Evolutionary conservation across 2,329 filamentous ascomycete species (phyloP).

Genomic region (Penicillium capsulatum): DNA sequence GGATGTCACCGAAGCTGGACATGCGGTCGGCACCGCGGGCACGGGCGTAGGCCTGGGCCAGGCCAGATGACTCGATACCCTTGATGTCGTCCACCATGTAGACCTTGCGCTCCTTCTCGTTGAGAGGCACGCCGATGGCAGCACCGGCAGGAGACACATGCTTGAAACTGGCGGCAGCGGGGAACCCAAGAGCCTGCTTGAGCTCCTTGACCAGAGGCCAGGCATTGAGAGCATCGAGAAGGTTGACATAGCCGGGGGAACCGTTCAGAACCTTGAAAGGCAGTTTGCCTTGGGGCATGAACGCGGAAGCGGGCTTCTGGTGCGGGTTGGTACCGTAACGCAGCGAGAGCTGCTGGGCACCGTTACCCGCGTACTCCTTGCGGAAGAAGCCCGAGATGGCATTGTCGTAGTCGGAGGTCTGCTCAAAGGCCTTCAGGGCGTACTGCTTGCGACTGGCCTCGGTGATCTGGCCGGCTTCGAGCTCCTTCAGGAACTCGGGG

Average conservation of each 20-base stretch:
- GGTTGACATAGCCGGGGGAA: conserved; percentile 92
- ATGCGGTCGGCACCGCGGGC: conserved; percentile 95
- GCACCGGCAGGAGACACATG: conserved; percentile 96
- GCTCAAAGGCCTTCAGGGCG: conserved; percentile 95
- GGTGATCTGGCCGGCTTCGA: conserved; percentile 78
- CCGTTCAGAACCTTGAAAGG: conserved; percentile 95
- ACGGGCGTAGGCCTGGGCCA: conserved; percentile 93
- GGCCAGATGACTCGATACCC: conserved; percentile 75
- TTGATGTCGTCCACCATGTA: conserved; percentile 97
- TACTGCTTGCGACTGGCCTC: conserved; percentile 82
- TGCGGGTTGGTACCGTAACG: conserved; percentile 97
- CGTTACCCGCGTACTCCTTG: conserved; percentile 87
- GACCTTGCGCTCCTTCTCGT: conserved; percentile 84
- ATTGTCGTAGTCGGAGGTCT: conserved; percentile 93
- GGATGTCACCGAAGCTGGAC: conserved; percentile 86
- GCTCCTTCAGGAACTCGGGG: conserved; percentile 84
- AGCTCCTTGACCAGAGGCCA: conserved; percentile 98
- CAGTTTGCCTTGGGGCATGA: conserved; percentile 64
- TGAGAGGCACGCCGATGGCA: conserved; percentile 85
- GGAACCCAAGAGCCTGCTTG: conserved; percentile 77
- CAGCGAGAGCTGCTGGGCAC: conserved; percentile 75
- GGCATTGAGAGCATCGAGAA: conserved; percentile 91
- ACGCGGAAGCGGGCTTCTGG: conserved; percentile 93
- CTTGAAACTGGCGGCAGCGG: conserved; percentile 97
- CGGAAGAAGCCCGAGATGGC: conserved; percentile 97